Evolutionary conservation across 441 rosid genomes (phyloP), one percentile per base, ranked within the genome.

Genomic region (Croton setiger): DNA sequence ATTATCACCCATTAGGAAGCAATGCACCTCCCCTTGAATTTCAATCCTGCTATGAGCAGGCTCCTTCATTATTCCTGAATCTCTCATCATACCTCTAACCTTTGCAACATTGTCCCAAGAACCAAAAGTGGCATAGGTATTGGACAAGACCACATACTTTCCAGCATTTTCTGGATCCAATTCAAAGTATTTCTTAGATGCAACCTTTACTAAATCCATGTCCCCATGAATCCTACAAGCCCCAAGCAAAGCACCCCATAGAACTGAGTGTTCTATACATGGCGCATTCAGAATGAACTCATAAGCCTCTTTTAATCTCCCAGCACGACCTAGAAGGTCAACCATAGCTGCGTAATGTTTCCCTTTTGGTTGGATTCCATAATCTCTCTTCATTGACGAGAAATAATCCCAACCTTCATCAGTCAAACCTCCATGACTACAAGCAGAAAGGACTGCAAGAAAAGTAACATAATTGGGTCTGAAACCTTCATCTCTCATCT

Each of bases 181-280:
- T 72, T 87, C 81, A 20, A 87, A 81, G 76, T 72, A 89, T 27
- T 72, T 81, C 20, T 66, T 76, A 47, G 96, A 88, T 15, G 85
- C 92, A 63, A 85, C 75, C 71, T 83, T 81, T 68, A 84, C 57
- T 49, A 91, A 76, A 63, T 84, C 82, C 60, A 85, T 72, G 55
- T 89, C 77, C 75, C 90, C 90, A 73, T 91, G 85, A 73, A 75
- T 91, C 80, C 81, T 71, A 80, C 89, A 88, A 47, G 90, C 91
- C 41, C 86, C 90, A 14, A 93, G 94, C 65, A 91, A 80, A 53
- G 93, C 87, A 70, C 92, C 96, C 97, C 98, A 93, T 55, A 82
- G 68, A 39, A 79, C 84, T 11, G 92, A 82, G 71, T 90, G 88
- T 17, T 84, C 82, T 76, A 82, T 80, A 33, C 76, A 86, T 10